Evolutionary conservation across 306 rosid genomes (phyloP), one percentile per base, ranked within the genome.

Genomic region (Cyclanthera cordifolia): DNA sequence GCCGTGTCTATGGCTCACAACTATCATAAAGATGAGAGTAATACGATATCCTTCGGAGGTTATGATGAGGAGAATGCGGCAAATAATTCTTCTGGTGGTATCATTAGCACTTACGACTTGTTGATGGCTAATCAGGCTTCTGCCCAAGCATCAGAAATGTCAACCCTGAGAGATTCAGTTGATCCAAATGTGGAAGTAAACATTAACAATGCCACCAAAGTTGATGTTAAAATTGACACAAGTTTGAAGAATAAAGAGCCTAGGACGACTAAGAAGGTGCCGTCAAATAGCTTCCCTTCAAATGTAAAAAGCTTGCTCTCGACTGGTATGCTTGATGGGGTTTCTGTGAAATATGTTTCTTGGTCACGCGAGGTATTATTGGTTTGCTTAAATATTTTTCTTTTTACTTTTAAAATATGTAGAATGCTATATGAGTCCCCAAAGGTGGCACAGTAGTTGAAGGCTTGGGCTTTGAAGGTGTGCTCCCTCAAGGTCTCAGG

Each of bases 241-340:
- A 47, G 69, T 51, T 59, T 72, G 41, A 93, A 85, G 84, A 75
- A 66, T 73, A 93, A 79, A 81, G 95, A 87, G 70, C 86, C 88
- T 25, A 93, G 83, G 84, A 60, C 78, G 58, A 52, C 80, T 48
- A 91, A 83, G 91, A 90, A 86, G 83, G 83, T 82, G 74, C 78
- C 95, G 65, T 52, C 92, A 51, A 93, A 93, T 80, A 93, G 79
- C 82, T 93, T 93, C 66, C 99, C 99, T 85, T 79, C 95, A 56
- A 93, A 93, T 82, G 96, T 93, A 77, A 93, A 93, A 81, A 93
- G 99, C 77, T 78, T 93, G 74, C 77, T 93, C 75, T 87, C 99
- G 51, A 90, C 99, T 54, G 95, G 96, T 69, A 93, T 90, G 80
- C 87, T 90, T 69, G 95, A 93, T 77, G 99, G 95, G 52, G 88